These are phyloP conservation scores for Daldinia vernicosa DNA, from an alignment of 495 filamentous ascomycete species.

Conservation along the genomic window DNA sequence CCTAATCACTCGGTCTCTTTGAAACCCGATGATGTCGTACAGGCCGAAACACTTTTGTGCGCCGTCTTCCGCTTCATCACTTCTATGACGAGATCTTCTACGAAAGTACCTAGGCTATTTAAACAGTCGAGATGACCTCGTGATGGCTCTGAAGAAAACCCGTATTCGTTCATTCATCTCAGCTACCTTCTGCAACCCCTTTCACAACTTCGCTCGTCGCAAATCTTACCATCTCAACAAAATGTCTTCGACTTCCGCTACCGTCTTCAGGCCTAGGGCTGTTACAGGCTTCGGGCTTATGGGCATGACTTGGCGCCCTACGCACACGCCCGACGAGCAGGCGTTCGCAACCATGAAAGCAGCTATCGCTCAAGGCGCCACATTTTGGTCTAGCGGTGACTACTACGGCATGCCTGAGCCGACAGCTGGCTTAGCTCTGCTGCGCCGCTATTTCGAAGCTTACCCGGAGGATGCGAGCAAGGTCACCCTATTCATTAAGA, in stretches of 20 bases:
- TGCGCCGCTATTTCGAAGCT: conserved; percentile 67
- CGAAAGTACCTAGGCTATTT: not conserved
- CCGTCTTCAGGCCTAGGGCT: not conserved
- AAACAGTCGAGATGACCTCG: not conserved
- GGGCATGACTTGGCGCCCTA: conserved; percentile 23
- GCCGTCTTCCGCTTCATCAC: not conserved
- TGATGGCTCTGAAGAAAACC: not conserved
- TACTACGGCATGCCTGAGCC: conserved; percentile 53
- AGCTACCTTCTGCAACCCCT: not conserved
- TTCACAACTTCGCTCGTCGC: not conserved
- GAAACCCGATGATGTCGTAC: not conserved
- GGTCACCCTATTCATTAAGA: conserved; percentile 69
- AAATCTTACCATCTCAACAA: not conserved
- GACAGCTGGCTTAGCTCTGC: conserved; percentile 54
- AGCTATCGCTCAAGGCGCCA: conserved; percentile 64
- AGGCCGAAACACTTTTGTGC: not conserved
- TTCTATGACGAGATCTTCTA: not conserved
- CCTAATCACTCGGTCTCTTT: not conserved
- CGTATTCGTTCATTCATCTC: not conserved
- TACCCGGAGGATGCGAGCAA: conserved; percentile 69
- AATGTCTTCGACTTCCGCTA: not conserved
- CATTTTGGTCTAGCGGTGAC: conserved; percentile 77
- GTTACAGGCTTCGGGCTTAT: conserved; percentile 10
- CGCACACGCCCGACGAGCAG: conserved; percentile 55
- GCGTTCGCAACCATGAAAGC: conserved; percentile 70